These are phyloP conservation scores for Colletotrichum lupini DNA, from an alignment of 2,329 filamentous ascomycete species.

Conservation along the genomic window DNA sequence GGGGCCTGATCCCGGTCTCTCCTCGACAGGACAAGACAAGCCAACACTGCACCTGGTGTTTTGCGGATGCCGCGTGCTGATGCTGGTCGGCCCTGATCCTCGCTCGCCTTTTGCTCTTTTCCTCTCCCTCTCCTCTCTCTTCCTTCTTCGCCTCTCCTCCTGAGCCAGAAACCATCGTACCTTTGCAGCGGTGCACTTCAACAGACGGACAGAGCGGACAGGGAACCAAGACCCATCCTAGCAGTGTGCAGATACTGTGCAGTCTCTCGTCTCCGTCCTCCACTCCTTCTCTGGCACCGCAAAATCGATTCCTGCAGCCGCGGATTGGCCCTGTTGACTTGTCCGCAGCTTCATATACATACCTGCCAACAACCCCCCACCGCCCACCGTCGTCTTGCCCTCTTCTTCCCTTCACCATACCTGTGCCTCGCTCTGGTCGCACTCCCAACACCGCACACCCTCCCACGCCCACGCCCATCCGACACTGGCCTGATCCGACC, in stretches of 20 bases:
- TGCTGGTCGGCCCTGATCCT: constrained; percentile 19
- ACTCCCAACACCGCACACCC: constrained; percentile 7
- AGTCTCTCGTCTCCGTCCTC: not conserved
- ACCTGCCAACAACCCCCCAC: constrained; percentile 9
- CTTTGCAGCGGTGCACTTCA: not conserved
- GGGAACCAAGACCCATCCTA: constrained; percentile 3
- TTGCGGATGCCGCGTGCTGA: constrained; percentile 26
- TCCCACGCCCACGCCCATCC: not conserved
- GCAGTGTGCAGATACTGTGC: not conserved
- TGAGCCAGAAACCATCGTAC: not conserved
- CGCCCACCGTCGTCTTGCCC: constrained; percentile 1
- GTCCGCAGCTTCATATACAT: constrained; percentile 30
- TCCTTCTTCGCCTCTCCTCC: not conserved
- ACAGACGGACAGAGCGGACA: constrained; percentile 8
- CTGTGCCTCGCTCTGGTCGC: not conserved
- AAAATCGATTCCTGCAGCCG: constrained; percentile 19
- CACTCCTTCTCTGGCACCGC: not conserved
- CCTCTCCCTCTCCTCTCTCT: constrained; percentile 3
- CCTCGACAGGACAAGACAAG: constrained; percentile 28
- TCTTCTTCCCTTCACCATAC: constrained; percentile 15
- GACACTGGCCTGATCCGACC: constrained; percentile 13
- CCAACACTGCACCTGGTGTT: constrained; percentile 27
- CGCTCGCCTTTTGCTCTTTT: not conserved
- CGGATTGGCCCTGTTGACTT: constrained; percentile 16
- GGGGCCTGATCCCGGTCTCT: constrained; percentile 29